Conservation (phyloP, 225 moss, liverwort and hornwort genomes). For the Lunularia cruciata region DNA sequence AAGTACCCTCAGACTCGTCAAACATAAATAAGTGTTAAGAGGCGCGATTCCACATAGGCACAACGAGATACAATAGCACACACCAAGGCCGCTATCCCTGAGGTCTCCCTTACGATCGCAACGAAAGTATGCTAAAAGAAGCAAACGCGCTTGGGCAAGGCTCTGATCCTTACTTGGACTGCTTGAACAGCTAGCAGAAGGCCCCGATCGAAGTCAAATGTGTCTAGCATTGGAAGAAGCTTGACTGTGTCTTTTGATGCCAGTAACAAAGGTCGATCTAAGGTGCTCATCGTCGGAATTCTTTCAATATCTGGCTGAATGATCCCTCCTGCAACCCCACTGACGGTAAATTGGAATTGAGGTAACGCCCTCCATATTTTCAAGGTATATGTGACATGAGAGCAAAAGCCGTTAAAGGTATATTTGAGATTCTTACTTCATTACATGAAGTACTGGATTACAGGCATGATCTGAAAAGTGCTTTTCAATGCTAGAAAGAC, state of each 20-base stretch:
- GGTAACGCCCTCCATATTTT: neutral
- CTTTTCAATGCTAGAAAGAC: too few species aligned
- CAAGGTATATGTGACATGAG: too few species aligned
- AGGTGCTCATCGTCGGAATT: slow-evolving; percentile 31
- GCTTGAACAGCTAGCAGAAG: slow-evolving; percentile 91
- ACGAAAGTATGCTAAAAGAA: neutral
- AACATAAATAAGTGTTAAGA: too few species aligned
- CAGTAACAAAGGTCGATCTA: slow-evolving; percentile 37
- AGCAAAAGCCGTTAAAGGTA: too few species aligned
- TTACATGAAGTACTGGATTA: neutral
- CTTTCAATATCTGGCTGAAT: slow-evolving; percentile 35
- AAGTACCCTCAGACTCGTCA: slow-evolving; percentile 9
- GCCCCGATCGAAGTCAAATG: slow-evolving; percentile 85
- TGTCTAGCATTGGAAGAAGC: slow-evolving; percentile 76
- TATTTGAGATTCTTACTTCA: too few species aligned
- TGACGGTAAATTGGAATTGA: slow-evolving; percentile 37
- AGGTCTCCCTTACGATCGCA: too few species aligned
- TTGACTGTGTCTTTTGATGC: slow-evolving; percentile 58
- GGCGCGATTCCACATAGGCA: too few species aligned
- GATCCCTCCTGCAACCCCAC: slow-evolving; percentile 48
- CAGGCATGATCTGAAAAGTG: too few species aligned
- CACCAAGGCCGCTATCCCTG: too few species aligned
- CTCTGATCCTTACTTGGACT: slow-evolving; percentile 42
- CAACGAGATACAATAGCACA: too few species aligned
- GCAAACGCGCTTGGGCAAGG: neutral